Evolutionary conservation across 441 rosid species (phyloP).

Genomic region (Jatropha multifida): DNA sequence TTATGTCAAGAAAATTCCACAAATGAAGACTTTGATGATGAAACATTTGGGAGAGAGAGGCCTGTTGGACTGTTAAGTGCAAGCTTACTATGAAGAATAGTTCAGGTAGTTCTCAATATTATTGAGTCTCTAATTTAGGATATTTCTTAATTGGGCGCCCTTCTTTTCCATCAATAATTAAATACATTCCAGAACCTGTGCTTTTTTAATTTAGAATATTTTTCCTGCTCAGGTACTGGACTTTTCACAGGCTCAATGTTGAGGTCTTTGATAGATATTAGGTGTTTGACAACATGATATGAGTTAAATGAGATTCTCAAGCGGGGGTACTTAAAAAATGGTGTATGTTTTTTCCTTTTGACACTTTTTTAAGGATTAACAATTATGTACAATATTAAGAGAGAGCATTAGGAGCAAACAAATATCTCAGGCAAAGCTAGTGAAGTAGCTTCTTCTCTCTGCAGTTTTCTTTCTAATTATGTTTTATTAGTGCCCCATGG

Average conservation of each 20-base stretch:
- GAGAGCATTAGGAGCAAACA: too few relatives aligned
- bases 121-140: neutral
- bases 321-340: neutral
- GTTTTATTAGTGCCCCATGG: too few relatives aligned
- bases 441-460: too few relatives aligned
- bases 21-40: slow-evolving; percentile 84
- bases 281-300: neutral
- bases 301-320: neutral
- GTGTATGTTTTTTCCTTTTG: too few relatives aligned
- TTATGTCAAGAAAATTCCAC: slow-evolving; percentile 85
- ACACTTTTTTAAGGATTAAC: too few relatives aligned
- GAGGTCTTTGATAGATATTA: neutral
- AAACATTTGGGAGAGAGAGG: slow-evolving; percentile 49
- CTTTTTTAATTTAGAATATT: neutral
- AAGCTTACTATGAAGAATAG: slow-evolving; percentile 41
- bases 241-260: neutral
- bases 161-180: neutral
- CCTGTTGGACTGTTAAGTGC: slow-evolving; percentile 48
- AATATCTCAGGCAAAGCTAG: too few relatives aligned
- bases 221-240: neutral
- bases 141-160: neutral
- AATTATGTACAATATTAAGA: too few relatives aligned
- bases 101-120: slow-evolving; percentile 45
- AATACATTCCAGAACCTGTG: neutral
- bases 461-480: too few relatives aligned